A percentile compares a stretch with the other conserved stretches of the same genome.
Conservation (phyloP, 1,284 basidiomycete species). For the Exobasidium cylindrosporum region DNA sequence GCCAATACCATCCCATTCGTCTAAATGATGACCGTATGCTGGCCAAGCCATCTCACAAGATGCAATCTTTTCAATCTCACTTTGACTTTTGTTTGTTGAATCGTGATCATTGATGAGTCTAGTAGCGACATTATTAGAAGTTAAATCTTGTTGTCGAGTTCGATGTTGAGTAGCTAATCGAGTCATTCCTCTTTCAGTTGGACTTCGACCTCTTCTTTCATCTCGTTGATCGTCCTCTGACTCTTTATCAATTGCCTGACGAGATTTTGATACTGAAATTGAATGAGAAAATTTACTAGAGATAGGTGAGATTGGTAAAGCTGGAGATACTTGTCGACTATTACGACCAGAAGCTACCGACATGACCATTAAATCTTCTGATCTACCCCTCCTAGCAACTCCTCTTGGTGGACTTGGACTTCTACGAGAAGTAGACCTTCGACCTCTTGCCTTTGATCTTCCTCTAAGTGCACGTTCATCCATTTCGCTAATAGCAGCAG, state of each 20-base stretch:
- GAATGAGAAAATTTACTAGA: too few relatives aligned
- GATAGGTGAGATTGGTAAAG: background rate
- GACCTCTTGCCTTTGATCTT: conserved; percentile 37
- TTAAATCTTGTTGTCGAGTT: too few relatives aligned
- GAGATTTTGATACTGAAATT: too few relatives aligned
- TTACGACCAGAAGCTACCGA: too few relatives aligned
- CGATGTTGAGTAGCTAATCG: conserved; percentile 17
- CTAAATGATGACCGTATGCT: conserved; percentile 27
- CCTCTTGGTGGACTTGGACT: conserved; percentile 38
- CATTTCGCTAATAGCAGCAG: background rate
- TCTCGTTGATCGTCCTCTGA: background rate
- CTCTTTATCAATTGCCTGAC: too few relatives aligned
- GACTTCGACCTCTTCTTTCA: conserved; percentile 7
- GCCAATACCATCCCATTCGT: background rate
- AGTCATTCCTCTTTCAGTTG: conserved; percentile 15
- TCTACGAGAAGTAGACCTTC: conserved; percentile 29
- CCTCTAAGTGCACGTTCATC: conserved; percentile 22
- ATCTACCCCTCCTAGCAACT: conserved; percentile 28
- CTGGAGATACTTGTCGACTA: background rate
- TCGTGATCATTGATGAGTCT: too few relatives aligned
- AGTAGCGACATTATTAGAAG: too few relatives aligned
- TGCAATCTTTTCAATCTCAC: too few relatives aligned
- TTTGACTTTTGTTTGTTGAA: background rate
- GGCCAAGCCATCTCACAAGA: conserved; percentile 28
- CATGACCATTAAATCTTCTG: conserved; percentile 4